Evolutionary conservation across 1,284 basidiomycete genomes (phyloP), one percentile per base, ranked within the genome.

Genomic region (Ustilago lituana): DNA sequence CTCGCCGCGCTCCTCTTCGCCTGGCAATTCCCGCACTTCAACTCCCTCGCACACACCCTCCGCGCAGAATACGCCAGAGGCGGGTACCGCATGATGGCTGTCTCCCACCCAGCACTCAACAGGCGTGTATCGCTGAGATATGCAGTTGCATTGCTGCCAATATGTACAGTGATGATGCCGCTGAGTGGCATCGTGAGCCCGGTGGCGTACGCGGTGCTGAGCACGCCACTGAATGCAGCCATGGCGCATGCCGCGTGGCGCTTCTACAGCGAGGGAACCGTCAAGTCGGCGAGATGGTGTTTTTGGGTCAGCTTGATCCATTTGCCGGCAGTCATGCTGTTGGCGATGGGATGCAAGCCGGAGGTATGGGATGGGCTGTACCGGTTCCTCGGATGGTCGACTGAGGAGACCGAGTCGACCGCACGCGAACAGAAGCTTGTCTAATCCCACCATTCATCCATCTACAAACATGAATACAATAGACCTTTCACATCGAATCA

Each of bases 21-120:
- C 58, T 99, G 96, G 96, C 96, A 99, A 81, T 98, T 98, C 83
- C 95, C 96, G 17, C 96, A 98, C 83, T 98, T 99, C 85, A 98
- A 96, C 84, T 85, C 93, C 1, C 86, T 98, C n/a, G 89, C 94
- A 3, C 88, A 97, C 83, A 86, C 94, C 45, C 87, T 96, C 12
- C 88, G 94, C 23, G 88, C 87, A 15, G 91, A 91, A 29, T 99
- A 99, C 83, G 93, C 95, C 0, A 88, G 93, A 76, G 93, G 91
- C 5, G 95, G 94, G 15, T 99, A 96, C 81, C 87, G 87, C 36
- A 99, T 98, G 96, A 88, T 98, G 32, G 88, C 90, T 22, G 91
- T 94, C 53, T 84, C 92, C 40, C 86, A 89, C 38, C 93, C 95
- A 1, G 79, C 84, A 11, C 88, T 92, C 74, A 98, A 98, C 80